Evolutionary conservation across 306 rosid genomes (phyloP).

Genomic region (Vigna trinervia): DNA sequence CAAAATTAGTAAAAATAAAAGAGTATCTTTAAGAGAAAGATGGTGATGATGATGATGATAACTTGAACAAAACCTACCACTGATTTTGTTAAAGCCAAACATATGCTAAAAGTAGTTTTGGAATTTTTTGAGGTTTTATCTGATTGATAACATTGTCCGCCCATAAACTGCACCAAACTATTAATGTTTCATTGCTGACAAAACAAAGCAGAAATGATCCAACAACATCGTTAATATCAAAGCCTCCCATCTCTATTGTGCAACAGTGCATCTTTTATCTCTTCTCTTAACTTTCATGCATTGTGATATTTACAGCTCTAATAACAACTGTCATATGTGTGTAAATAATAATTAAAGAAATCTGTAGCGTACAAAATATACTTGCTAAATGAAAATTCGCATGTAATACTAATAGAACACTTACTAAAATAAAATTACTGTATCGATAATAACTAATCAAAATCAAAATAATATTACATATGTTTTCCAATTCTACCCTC

Average conservation of each 20-base stretch:
- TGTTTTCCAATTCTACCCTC: too few relatives aligned
- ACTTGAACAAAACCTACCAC: not conserved
- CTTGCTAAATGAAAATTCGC: too few relatives aligned
- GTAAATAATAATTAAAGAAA: too few relatives aligned
- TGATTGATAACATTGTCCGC: constrained; percentile 14
- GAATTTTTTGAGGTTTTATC: not conserved
- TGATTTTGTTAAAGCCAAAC: not conserved
- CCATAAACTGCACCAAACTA: not conserved
- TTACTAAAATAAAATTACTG: too few relatives aligned
- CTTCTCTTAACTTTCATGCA: not conserved
- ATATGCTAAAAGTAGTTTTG: not conserved
- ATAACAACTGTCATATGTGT: too few relatives aligned
- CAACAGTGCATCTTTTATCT: not conserved
- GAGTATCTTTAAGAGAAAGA: too few relatives aligned
- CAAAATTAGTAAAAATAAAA: not conserved
- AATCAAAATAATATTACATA: too few relatives aligned
- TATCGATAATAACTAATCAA: too few relatives aligned
- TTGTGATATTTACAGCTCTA: too few relatives aligned
- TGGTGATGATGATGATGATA: not conserved
- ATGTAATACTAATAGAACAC: too few relatives aligned
- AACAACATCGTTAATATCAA: not conserved
- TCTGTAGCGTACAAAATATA: too few relatives aligned
- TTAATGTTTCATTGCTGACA: not conserved
- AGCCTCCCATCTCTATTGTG: constrained; percentile 5
- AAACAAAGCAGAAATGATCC: not conserved